Base-by-base conservation (phyloP, 768 basidiomycete species). In the Pleurotus eryngii region DNA sequence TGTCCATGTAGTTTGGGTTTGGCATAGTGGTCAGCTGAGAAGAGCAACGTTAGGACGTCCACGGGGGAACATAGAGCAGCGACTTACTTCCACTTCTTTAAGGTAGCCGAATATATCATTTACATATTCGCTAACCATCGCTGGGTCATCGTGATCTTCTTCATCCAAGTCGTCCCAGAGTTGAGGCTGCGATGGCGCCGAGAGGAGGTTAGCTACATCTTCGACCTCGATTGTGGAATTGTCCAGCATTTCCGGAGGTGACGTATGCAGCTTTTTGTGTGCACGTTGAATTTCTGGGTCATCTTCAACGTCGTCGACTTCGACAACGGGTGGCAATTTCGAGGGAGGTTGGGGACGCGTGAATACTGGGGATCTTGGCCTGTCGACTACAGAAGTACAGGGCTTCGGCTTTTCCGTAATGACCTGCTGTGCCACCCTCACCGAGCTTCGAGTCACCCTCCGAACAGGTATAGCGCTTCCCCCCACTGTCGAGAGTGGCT, bases 91-190 rank as follows among this genome's bases (percentile, higher is more conserved):
- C 58, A 87, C 77, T 59, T 82, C 74, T 68, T 87, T 86, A 69
- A 95, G 82, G 75, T 96, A 96, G 55, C 85, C 75, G 69, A 94
- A 93, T 53, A 95, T 91, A 57, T 95, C 95, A 12, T 71, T 75
- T 48, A 95, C 92, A 66, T 97, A 97, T 71, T 95, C 90, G 72
- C 86, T 88, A 57, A 93, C 94, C 92, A 95, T 95, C 59, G 84
- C 73, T 24, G 95, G 94, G 65, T 97, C 93, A 58, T 92, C 90
- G 54, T 77, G 84, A 68, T 98, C 95, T 18, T 89, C 92, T 2
- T 84, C 85, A 61, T 98, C 95, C 14, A 96, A 77, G 64, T 96
- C 94, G 39, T 86, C 85, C 92, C 91, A 95, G 14, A 67, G 67
- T 80, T 75, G 65, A 75, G 62, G 60, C 77, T 78, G 56, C 74